Percentiles rank a stretch among this genome's conserved stretches.
Conservation (phyloP, 768 basidiomycete genomes). For the Fomitopsis pulvina region DNA sequence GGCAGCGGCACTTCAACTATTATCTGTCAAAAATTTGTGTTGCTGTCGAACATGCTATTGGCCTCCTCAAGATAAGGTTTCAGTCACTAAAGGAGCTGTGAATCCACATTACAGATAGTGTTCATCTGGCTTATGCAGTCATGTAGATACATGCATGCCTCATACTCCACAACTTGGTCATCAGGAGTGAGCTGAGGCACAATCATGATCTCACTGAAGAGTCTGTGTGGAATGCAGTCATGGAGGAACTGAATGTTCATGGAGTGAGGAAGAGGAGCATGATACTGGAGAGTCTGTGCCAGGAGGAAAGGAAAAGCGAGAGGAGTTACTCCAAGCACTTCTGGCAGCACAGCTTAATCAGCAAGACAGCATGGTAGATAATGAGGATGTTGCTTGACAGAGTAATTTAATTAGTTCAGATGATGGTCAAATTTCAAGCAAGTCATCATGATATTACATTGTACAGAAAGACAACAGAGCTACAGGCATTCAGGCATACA, state of each 20-base stretch:
- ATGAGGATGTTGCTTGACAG: too few relatives aligned
- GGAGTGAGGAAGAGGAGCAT: too few relatives aligned
- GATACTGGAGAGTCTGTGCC: too few relatives aligned
- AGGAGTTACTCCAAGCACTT: too few relatives aligned
- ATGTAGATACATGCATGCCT: conserved; percentile 14
- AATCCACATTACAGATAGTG: conserved; percentile 6
- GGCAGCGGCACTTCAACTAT: conserved; percentile 1
- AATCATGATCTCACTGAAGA: neutral
- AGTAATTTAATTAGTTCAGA: too few relatives aligned
- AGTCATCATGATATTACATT: too few relatives aligned
- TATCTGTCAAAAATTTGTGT: conserved; percentile 6
- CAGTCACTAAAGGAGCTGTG: conserved; percentile 7
- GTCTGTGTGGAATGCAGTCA: neutral
- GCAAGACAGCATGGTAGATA: too few relatives aligned
- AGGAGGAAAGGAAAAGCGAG: too few relatives aligned
- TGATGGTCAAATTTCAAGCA: too few relatives aligned
- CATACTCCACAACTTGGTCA: conserved; percentile 9
- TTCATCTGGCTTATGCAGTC: conserved; percentile 7
- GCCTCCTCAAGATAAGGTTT: conserved; percentile 10
- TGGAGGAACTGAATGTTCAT: neutral
- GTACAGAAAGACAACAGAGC: too few relatives aligned
- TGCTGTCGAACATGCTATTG: conserved; percentile 9
- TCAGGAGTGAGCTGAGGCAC: neutral
- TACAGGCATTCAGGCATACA: too few relatives aligned
- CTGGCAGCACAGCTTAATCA: too few relatives aligned